Evolutionary conservation across 2,329 filamentous ascomycete genomes (phyloP), one percentile per base, ranked within the genome.

Genomic region (Pochonia chlamydosporia): DNA sequence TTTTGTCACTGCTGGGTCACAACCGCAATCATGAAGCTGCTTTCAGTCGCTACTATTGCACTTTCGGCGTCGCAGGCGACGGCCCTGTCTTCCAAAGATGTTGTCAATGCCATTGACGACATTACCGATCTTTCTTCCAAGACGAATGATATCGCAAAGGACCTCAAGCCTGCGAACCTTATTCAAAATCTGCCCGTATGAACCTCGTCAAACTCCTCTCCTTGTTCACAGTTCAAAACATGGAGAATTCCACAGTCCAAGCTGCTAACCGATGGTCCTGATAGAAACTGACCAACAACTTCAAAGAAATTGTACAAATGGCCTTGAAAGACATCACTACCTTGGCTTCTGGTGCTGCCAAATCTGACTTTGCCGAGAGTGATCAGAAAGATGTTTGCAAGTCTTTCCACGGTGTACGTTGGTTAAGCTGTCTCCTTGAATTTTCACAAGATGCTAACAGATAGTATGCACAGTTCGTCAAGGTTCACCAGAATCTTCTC

Each of bases 1-100:
- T n/a, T n/a, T n/a, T n/a, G n/a, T n/a, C n/a, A n/a, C n/a, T n/a
- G n/a, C n/a, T n/a, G n/a, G n/a, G n/a, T n/a, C n/a, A n/a, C n/a
- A n/a, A n/a, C n/a, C n/a, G n/a, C n/a, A n/a, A n/a, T n/a, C n/a
- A 47, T 55, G 51, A 55, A 56, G 44, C 6, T 54, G 24, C 33
- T 56, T 21, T 41, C 51, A 43, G n/a, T 54, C 30, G 36, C 44
- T 40, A 46, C 54, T 42, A n/a, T 52, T 47, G 45, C 52, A 33
- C 47, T 57, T 21, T 49, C 46, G 35, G 50, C 48, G 16, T 46
- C 50, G 3, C 45, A 46, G 21, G 51, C 42, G 25, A 49, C 52
- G 13, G 43, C 48, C 21, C 33, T 46, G 25, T 35, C 44, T 18
- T 36, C 51, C 18, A 40, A 49, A 28, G 26, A 35, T 13, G 35